Base-by-base conservation (phyloP, 2,329 filamentous ascomycete species). In the Beauveria bassiana region DNA sequence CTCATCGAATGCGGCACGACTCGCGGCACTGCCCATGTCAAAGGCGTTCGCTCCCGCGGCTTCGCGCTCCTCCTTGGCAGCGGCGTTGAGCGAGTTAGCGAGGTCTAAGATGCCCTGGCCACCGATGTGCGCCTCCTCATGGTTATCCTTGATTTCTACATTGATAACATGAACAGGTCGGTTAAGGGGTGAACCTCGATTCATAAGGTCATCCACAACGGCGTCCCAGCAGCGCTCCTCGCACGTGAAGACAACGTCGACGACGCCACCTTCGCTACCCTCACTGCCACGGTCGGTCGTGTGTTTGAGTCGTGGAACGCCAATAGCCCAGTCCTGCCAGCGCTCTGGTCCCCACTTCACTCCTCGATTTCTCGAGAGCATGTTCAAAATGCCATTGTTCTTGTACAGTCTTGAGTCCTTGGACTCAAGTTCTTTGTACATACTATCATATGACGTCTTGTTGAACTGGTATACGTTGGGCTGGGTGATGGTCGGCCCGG, bases 401-500 rank as follows among this genome's bases (percentile, higher is more conserved):
- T 86, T 87, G 77, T 99, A 99, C 1, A 99, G 80, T 0, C 91
- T 84, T 24, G 87, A 83, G 70, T 99, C 96, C 69, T 98, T 97
- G 42, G 84, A 75, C 65, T 90, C 84, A 10, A 99, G 85, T 74
- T 99, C 93, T 67, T 91, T 88, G 77, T 95, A 96, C 83, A 99
- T 99, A 71, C 87, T 87, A 69, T 91, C 87, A 76, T 99, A 99
- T 16, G 93, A 96, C 1, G 93, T 96, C 72, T 89, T 91, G 78
- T 99, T 98, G 85, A 99, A 99, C 69, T 91, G 87, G 80, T 98
- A 99, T 69, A 98, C 93, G 72, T 99, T 99, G 55, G 95, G 95
- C 73, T 97, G 91, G 7, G 86, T 89, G 65, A 97, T 95, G 40
- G 88, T 89, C 1, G 95, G 93, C 0, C 95, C 95, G 0, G 95